A percentile compares a stretch with the other conserved stretches of the same genome.
Evolutionary conservation across 2,329 filamentous ascomycete genomes (phyloP).

Genomic region (Ophiostoma australiae): DNA sequence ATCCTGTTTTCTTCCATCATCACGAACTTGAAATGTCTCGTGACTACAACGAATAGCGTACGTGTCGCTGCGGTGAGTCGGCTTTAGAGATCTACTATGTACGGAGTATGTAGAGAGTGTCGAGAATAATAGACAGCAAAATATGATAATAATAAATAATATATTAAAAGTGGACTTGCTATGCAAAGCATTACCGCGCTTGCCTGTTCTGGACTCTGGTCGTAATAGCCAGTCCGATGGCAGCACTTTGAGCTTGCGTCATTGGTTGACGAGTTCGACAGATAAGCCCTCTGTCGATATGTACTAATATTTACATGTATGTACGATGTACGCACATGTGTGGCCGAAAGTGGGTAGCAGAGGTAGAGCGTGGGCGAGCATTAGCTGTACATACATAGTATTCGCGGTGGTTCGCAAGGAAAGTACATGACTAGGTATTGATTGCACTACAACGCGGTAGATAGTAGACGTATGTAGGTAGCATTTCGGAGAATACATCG

Average conservation of each 20-base stretch:
- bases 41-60: neutral
- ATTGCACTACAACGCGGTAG: neutral
- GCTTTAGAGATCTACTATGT: neutral
- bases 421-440: neutral
- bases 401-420: neutral
- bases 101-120: neutral
- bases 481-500: slow-evolving; percentile 13
- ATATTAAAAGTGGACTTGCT: slow-evolving; percentile 1
- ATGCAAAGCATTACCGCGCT: slow-evolving; percentile 1
- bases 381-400: too few relatives aligned
- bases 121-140: neutral
- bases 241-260: slow-evolving; percentile 18
- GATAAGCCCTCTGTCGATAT: slow-evolving; percentile 14
- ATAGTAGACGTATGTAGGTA: neutral
- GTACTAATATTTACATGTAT: neutral
- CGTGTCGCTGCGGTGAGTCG: slow-evolving; percentile 3
- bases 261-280: slow-evolving; percentile 20
- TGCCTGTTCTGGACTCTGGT: neutral
- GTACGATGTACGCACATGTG: too few relatives aligned
- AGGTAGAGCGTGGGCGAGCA: neutral
- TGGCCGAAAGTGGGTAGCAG: slow-evolving; percentile 1
- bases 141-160: neutral
- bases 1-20: neutral
- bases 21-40: neutral
- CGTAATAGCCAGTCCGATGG: neutral